Evolutionary conservation across 1,284 basidiomycete genomes (phyloP).

Genomic region (Leccinum brunneo-olivaceum): DNA sequence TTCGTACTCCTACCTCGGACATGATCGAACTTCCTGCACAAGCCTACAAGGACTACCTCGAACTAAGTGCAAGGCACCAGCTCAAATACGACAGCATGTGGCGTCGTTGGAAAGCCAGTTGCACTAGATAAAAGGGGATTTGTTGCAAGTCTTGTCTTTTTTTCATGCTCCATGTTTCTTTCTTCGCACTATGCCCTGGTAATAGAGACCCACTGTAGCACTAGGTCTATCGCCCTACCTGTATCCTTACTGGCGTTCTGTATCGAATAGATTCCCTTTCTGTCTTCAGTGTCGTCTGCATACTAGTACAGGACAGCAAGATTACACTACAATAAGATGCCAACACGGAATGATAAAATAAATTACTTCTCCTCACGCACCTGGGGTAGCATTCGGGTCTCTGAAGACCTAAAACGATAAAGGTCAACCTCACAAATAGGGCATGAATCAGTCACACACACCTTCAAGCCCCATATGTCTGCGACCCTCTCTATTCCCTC

Average conservation of each 20-base stretch:
- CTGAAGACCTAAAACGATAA: conserved; percentile 51
- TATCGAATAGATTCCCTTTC: conserved; percentile 17
- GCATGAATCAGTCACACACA: conserved; percentile 27
- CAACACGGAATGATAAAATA: conserved; percentile 20
- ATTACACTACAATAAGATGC: conserved; percentile 12
- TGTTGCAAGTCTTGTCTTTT: no score
- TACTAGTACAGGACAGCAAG: conserved; percentile 7
- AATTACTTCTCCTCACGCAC: conserved; percentile 39
- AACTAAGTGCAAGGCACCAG: conserved; percentile 42
- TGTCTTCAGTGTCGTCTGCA: background rate
- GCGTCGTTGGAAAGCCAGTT: conserved; percentile 38
- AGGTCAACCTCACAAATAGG: conserved; percentile 2
- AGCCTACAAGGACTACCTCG: conserved; percentile 49
- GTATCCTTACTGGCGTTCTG: conserved; percentile 22
- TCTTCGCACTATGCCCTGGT: background rate
- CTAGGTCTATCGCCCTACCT: conserved; percentile 12
- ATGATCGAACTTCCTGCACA: conserved; percentile 55
- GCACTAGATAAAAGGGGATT: no score
- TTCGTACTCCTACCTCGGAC: conserved; percentile 37
- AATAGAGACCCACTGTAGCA: conserved; percentile 23
- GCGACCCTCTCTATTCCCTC: conserved; percentile 44
- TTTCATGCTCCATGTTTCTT: conserved; percentile 2
- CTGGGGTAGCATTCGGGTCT: conserved; percentile 57
- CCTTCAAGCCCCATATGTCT: conserved; percentile 74
- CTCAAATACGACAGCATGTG: conserved; percentile 49